phyloP scores from a whole-genome alignment of 176 grass and related monocot species.

The Melocanna baccifera region DNA sequence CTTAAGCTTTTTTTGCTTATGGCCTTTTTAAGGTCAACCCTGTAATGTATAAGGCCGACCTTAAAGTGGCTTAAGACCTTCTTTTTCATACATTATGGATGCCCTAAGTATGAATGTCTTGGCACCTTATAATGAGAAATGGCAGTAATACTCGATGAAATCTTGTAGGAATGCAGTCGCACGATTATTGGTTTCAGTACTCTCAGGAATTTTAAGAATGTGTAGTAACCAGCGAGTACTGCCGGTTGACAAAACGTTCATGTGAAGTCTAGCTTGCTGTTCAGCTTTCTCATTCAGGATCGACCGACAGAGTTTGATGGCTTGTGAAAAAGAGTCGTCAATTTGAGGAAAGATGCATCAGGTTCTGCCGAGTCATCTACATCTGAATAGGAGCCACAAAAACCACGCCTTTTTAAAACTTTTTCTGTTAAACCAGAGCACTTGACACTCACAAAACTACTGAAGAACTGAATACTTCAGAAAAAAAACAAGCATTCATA shows the following conservation, averaged over 20 bases:
- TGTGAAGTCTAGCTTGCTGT: neutral
- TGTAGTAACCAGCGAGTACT: neutral
- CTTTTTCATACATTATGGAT: too few species aligned
- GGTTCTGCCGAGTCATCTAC: too few species aligned
- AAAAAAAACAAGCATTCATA: too few species aligned
- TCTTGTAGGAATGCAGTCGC: neutral
- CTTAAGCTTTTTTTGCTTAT: too few species aligned
- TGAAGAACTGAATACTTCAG: too few species aligned
- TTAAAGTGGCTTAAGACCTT: too few species aligned
- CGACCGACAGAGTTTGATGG: neutral
- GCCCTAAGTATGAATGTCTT: neutral
- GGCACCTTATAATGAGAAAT: neutral
- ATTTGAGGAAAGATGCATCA: neutral
- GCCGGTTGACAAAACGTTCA: neutral
- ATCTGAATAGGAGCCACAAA: too few species aligned
- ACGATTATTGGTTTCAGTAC: neutral
- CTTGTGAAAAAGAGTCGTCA: neutral
- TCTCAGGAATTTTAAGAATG: neutral
- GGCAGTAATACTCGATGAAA: neutral
- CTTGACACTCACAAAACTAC: too few species aligned
- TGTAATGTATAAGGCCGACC: too few species aligned
- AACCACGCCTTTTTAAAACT: too few species aligned
- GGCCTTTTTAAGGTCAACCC: too few species aligned
- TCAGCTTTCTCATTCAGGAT: neutral
- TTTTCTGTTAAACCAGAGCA: too few species aligned